Percentiles rank a stretch among this genome's conserved stretches.
phyloP scores from a whole-genome alignment of 2,329 filamentous ascomycete genomes.

The Aspergillus piperis region DNA sequence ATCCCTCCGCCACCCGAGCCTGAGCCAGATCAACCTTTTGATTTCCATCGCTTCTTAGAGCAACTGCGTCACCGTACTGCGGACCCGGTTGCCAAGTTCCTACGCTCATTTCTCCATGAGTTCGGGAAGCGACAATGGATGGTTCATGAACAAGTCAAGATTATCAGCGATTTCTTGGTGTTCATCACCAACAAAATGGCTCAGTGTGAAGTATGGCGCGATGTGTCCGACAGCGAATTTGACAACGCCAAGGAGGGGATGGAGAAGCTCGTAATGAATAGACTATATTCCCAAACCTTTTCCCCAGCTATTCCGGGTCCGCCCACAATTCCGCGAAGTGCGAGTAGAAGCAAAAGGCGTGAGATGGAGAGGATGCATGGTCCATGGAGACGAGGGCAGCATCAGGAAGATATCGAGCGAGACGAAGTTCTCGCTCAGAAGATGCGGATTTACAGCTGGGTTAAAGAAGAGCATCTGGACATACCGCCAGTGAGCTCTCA shows the following conservation, averaged over 20 bases:
- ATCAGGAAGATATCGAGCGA: constrained; percentile 95
- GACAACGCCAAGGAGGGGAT: constrained; percentile 98
- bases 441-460: constrained; percentile 95
- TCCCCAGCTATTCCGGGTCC: constrained; percentile 87
- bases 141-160: constrained; percentile 99
- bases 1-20: constrained; percentile 70
- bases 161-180: constrained; percentile 91
- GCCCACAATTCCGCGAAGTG: constrained; percentile 61
- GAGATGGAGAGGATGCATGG: constrained; percentile 69
- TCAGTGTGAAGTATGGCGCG: constrained; percentile 92
- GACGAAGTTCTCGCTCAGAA: constrained; percentile 97
- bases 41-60: constrained; percentile 96
- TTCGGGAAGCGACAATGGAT: constrained; percentile 99
- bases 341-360: constrained; percentile 67
- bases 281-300: constrained; percentile 92
- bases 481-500: constrained; percentile 83
- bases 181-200: constrained; percentile 99
- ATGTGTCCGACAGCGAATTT: constrained; percentile 94
- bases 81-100: constrained; percentile 94
- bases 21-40: constrained; percentile 85
- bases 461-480: constrained; percentile 88
- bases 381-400: constrained; percentile 86
- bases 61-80: constrained; percentile 94
- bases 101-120: constrained; percentile 90
- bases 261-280: constrained; percentile 99